Percentiles rank a stretch among this genome's conserved stretches.
Evolutionary conservation across 768 basidiomycete species (phyloP).

Genomic region (Sporobolomyces pararoseus): DNA sequence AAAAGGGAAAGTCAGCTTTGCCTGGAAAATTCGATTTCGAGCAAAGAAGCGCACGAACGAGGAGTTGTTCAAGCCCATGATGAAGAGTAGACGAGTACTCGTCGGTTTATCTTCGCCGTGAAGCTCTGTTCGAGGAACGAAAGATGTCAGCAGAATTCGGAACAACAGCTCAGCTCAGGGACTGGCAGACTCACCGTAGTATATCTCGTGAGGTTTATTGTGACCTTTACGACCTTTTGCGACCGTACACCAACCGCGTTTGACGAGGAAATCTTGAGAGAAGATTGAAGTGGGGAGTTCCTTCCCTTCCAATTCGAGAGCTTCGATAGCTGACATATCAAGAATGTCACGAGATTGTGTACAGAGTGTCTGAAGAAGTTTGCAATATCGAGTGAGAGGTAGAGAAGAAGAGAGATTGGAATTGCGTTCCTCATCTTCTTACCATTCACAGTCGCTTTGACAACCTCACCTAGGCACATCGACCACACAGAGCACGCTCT

Average conservation of each 20-base stretch:
- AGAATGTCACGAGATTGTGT: no score
- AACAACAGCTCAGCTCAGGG: no score
- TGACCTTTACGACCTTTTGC: neutral
- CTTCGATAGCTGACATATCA: conserved; percentile 12
- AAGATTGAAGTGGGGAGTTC: conserved; percentile 10
- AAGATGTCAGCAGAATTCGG: neutral
- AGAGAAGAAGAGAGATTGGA: no score
- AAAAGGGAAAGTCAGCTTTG: no score
- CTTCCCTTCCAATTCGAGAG: neutral
- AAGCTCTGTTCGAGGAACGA: neutral
- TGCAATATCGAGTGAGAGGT: no score
- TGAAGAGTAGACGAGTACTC: conserved; percentile 13
- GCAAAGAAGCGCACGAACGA: conserved; percentile 9
- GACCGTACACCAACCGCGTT: conserved; percentile 19
- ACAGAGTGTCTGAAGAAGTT: no score
- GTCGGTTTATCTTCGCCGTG: conserved; percentile 19
- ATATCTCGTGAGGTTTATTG: conserved; percentile 1
- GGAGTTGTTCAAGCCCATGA: conserved; percentile 38
- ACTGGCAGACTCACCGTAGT: conserved; percentile 20
- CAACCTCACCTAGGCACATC: no score
- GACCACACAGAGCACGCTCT: no score
- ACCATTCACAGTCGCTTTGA: no score
- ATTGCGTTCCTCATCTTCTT: no score
- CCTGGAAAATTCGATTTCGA: neutral
- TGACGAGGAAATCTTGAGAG: conserved; percentile 7